phyloP scores from a whole-genome alignment of 495 filamentous ascomycete genomes.

The Aspergillus kassunensis region DNA sequence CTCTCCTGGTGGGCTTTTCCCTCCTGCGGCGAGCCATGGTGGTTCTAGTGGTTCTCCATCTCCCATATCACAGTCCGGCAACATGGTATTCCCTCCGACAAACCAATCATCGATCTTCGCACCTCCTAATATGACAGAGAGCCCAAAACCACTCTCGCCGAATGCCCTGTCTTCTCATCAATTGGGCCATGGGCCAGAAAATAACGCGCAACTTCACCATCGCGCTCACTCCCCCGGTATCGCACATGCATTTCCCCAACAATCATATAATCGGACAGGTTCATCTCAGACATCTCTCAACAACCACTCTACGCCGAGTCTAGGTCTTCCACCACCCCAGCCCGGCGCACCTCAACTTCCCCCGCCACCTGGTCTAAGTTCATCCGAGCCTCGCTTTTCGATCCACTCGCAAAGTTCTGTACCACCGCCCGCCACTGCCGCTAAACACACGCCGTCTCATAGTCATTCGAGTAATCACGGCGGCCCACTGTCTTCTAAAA shows the following conservation, averaged over 20 bases:
- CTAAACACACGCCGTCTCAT: constrained; percentile 33
- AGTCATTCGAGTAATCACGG: constrained; percentile 43
- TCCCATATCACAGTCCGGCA: constrained; percentile 48
- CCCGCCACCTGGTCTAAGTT: constrained; percentile 46
- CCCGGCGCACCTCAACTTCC: constrained; percentile 49
- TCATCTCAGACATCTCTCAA: constrained; percentile 23
- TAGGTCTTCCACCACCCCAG: constrained; percentile 37
- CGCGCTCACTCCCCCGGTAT: constrained; percentile 68
- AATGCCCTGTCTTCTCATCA: constrained; percentile 59
- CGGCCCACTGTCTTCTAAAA: constrained; percentile 20
- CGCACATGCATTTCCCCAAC: constrained; percentile 62
- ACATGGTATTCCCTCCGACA: constrained; percentile 44
- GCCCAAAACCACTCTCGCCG: constrained; percentile 81
- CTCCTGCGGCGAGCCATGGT: constrained; percentile 49
- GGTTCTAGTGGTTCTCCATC: constrained; percentile 50
- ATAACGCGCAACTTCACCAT: constrained; percentile 37
- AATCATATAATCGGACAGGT: constrained; percentile 55
- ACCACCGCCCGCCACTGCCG: constrained; percentile 13
- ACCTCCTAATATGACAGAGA: constrained; percentile 74
- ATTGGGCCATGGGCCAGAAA: constrained; percentile 49
- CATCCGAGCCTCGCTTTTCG: constrained; percentile 44
- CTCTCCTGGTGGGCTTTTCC: constrained; percentile 53
- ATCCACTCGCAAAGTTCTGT: constrained; percentile 29
- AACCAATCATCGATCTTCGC: constrained; percentile 59
- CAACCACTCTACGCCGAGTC: constrained; percentile 25